phyloP scores from a whole-genome alignment of 1,284 basidiomycete genomes.

The Ustanciosporium gigantosporum region DNA sequence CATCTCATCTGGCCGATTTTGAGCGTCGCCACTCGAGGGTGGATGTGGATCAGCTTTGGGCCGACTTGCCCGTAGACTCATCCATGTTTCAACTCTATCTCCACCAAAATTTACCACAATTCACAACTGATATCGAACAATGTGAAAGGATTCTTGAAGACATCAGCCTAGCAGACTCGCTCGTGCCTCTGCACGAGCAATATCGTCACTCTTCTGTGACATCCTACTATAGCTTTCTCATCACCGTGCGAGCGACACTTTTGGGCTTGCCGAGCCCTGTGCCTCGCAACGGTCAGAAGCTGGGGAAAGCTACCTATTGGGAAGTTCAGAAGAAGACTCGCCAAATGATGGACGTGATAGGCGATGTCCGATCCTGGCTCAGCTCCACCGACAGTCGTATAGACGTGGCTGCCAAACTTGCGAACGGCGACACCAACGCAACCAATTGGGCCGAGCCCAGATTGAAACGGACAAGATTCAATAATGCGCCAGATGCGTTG shows the following conservation, averaged over 20 bases:
- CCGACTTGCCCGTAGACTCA: constrained; percentile 86
- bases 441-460: neutral
- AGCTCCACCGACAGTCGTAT: neutral
- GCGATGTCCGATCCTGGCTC: constrained; percentile 40
- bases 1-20: constrained; percentile 67
- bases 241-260: constrained; percentile 75
- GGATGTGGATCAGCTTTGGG: constrained; percentile 66
- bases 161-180: constrained; percentile 78
- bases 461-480: constrained; percentile 14
- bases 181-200: constrained; percentile 65
- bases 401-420: neutral
- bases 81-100: constrained; percentile 85
- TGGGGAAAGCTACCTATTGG: constrained; percentile 66
- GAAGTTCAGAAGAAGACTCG: constrained; percentile 60
- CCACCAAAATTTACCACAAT: constrained; percentile 88
- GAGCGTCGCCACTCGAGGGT: constrained; percentile 64
- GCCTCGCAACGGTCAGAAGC: constrained; percentile 71
- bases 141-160: constrained; percentile 74
- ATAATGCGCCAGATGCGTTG: neutral
- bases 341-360: constrained; percentile 57
- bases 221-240: constrained; percentile 82
- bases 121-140: constrained; percentile 77
- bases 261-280: constrained; percentile 86
- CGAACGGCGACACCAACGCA: neutral
- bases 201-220: constrained; percentile 69